These are phyloP conservation scores for Lepiota venenata DNA, from an alignment of 768 basidiomycete genomes.

Conservation along the genomic window DNA sequence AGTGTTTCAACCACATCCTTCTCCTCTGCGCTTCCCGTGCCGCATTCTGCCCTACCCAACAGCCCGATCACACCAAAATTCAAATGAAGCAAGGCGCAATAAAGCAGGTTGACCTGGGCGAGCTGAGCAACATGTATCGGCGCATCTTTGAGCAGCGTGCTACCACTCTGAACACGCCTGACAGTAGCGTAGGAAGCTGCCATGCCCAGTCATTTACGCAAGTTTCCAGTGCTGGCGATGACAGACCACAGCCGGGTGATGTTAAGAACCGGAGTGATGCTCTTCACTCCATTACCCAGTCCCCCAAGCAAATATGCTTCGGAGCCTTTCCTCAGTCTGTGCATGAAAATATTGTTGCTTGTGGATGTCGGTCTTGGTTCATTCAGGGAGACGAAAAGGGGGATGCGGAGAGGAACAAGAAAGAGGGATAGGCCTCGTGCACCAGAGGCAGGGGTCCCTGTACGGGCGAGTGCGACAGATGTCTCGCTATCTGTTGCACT, in stretches of 20 bases:
- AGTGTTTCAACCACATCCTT: slow-evolving; percentile 45
- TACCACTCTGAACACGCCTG: slow-evolving; percentile 51
- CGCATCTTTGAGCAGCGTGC: slow-evolving; percentile 45
- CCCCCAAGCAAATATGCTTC: slow-evolving; percentile 63
- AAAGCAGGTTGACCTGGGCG: slow-evolving; percentile 55
- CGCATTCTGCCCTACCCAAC: slow-evolving; percentile 62
- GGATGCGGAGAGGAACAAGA: slow-evolving; percentile 61
- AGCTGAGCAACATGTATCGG: slow-evolving; percentile 65
- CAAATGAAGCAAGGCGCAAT: slow-evolving; percentile 64
- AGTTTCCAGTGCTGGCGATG: slow-evolving; percentile 46
- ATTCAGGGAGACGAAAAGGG: slow-evolving; percentile 41
- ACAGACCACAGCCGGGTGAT: slow-evolving; percentile 75
- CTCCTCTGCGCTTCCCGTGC: slow-evolving; percentile 27
- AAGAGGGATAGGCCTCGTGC: slow-evolving; percentile 72
- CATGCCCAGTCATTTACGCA: slow-evolving; percentile 63
- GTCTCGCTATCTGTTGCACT: slow-evolving; percentile 77
- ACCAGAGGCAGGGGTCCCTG: slow-evolving; percentile 51
- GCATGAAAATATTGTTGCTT: slow-evolving; percentile 65
- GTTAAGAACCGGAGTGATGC: slow-evolving; percentile 68
- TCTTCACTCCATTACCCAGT: slow-evolving; percentile 58
- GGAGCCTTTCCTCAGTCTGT: slow-evolving; percentile 65
- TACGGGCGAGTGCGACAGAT: slow-evolving; percentile 71
- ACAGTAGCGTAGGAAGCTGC: slow-evolving; percentile 63
- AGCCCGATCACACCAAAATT: slow-evolving; percentile 55
- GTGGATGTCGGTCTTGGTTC: slow-evolving; percentile 40